phyloP scores from a whole-genome alignment of 2,329 filamentous ascomycete genomes.

The Cercospora sesami region DNA sequence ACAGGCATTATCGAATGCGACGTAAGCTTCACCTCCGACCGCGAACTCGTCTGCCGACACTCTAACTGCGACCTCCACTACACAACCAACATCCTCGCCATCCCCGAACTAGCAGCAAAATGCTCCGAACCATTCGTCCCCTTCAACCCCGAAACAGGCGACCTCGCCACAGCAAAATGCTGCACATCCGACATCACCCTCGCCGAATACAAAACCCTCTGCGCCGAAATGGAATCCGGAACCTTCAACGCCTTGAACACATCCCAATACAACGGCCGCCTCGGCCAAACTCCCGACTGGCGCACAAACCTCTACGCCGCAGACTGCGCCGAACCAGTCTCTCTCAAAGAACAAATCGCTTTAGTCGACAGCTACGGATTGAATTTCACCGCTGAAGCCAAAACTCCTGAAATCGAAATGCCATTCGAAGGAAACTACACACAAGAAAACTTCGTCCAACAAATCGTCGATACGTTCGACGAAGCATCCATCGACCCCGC shows the following conservation, averaged over 20 bases:
- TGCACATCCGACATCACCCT: constrained; percentile 71
- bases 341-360: constrained; percentile 62
- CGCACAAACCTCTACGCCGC: constrained; percentile 64
- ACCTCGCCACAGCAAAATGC: constrained; percentile 63
- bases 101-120: constrained; percentile 63
- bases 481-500: constrained; percentile 53
- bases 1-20: constrained; percentile 63
- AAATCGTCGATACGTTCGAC: constrained; percentile 63
- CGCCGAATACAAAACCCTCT: constrained; percentile 66
- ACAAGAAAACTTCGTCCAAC: constrained; percentile 63
- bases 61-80: constrained; percentile 67
- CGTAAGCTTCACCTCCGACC: constrained; percentile 65
- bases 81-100: constrained; percentile 65
- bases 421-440: constrained; percentile 66
- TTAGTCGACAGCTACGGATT: constrained; percentile 59
- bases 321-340: constrained; percentile 62
- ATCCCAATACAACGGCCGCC: constrained; percentile 51
- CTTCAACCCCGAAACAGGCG: constrained; percentile 28
- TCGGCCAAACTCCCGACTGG: constrained; percentile 54
- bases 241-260: constrained; percentile 60
- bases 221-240: constrained; percentile 68
- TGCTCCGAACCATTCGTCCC: constrained; percentile 64
- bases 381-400: constrained; percentile 67
- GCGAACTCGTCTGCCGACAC: constrained; percentile 67
- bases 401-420: constrained; percentile 66